Evolutionary conservation across 2,329 filamentous ascomycete species (phyloP).

Genomic region (Colletotrichum simmondsii): DNA sequence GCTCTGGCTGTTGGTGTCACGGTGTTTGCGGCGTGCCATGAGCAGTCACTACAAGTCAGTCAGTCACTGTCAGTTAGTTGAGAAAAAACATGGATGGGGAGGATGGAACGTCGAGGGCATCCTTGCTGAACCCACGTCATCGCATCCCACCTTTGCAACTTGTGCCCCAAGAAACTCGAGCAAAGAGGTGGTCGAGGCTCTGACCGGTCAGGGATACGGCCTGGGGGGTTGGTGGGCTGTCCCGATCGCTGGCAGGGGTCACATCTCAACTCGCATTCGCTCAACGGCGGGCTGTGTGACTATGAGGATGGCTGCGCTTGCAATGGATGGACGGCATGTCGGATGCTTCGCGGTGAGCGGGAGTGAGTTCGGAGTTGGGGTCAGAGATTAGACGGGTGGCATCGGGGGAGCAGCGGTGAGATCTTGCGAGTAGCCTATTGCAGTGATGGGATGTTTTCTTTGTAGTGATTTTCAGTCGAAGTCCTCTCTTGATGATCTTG

Average conservation of each 20-base stretch:
- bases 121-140: slow-evolving; percentile 31
- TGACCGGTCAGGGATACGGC: slow-evolving; percentile 1
- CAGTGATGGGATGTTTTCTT: background rate
- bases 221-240: background rate
- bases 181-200: background rate
- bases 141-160: slow-evolving; percentile 1
- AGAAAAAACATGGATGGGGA: slow-evolving; percentile 5
- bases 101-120: background rate
- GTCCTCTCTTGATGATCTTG: background rate
- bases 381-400: background rate
- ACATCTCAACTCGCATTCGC: background rate
- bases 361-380: background rate
- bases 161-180: background rate
- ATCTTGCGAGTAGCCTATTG: background rate
- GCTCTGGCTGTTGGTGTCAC: background rate
- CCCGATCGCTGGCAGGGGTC: slow-evolving; percentile 1
- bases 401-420: background rate
- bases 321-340: background rate
- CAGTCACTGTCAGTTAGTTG: background rate
- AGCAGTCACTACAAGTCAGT: background rate
- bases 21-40: background rate
- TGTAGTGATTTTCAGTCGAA: background rate
- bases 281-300: background rate
- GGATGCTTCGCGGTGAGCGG: background rate
- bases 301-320: background rate